phyloP scores from a whole-genome alignment of 2,329 filamentous ascomycete species.

The Beauveria asiatica region DNA sequence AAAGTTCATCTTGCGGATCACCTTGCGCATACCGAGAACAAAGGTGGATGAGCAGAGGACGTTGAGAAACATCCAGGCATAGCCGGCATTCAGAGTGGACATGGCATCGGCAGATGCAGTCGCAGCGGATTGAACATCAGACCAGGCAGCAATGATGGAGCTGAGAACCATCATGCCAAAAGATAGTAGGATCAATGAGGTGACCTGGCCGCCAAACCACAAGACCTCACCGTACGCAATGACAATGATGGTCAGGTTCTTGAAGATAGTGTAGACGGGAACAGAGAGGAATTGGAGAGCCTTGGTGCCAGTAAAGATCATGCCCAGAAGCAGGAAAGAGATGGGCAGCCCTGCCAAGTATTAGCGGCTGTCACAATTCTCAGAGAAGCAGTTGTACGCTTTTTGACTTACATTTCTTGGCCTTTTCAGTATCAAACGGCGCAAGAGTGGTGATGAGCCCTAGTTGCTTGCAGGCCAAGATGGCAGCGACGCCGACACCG shows the following conservation, averaged over 20 bases:
- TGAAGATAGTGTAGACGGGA: slow-evolving; percentile 94
- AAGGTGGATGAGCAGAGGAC: slow-evolving; percentile 83
- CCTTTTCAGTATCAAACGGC: slow-evolving; percentile 74
- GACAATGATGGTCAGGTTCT: slow-evolving; percentile 91
- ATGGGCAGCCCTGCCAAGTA: slow-evolving; percentile 69
- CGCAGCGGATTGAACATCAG: slow-evolving; percentile 77
- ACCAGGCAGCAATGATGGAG: slow-evolving; percentile 88
- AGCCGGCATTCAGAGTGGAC: slow-evolving; percentile 79
- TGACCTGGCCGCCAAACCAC: slow-evolving; percentile 87
- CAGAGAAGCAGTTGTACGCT: background rate
- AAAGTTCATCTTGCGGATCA: slow-evolving; percentile 96
- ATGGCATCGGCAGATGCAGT: slow-evolving; percentile 57
- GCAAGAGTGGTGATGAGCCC: slow-evolving; percentile 71
- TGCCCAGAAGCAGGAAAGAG: slow-evolving; percentile 81
- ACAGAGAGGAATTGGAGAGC: slow-evolving; percentile 87
- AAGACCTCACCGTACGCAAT: slow-evolving; percentile 92
- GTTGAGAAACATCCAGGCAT: slow-evolving; percentile 91
- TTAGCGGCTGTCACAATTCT: background rate
- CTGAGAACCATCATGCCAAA: slow-evolving; percentile 90
- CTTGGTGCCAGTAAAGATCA: slow-evolving; percentile 93
- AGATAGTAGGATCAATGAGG: slow-evolving; percentile 72
- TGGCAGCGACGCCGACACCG: slow-evolving; percentile 73
- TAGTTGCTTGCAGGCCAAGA: slow-evolving; percentile 65
- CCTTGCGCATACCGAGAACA: slow-evolving; percentile 81
- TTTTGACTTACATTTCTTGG: slow-evolving; percentile 64